Base-by-base conservation (phyloP, 192 early-diverging fungal genomes). In the Phycomyces blakesleeanus region DNA sequence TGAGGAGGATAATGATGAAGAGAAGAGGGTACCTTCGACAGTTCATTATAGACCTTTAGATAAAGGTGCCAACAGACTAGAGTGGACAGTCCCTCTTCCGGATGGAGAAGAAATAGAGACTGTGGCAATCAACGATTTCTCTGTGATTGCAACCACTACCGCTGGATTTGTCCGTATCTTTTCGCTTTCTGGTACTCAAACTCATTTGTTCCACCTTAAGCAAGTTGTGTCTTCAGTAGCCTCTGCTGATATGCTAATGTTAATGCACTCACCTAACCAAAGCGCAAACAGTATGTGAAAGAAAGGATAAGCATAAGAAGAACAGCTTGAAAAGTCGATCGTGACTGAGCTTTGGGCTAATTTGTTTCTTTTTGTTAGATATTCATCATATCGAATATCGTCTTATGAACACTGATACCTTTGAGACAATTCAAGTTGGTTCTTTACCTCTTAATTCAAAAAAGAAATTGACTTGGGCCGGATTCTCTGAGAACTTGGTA, bases 401-500 rank as follows among this genome's bases (percentile, higher is more conserved):
- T 57, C 67, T 93, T 12, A 73, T 89, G 40, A 85, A 92, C 71
- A 76, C 81, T 15, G 79, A 76, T 18, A 65, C 63, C 15, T 50
- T 69, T 42, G 78, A 75, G 27, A 77, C 75, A 18, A 67, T 91
- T 47, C 79, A 80, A 41, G 73, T 76, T 27, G 93, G 83, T 15
- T 9, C 51, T 2, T 66, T 96, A 10, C 88, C 91, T 1, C 63
- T 95, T 10, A 77, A 88, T 1, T 81, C 81, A 6, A 66, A 76
- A 3, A 72, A 81, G 34, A 78, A 78, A 40, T 61, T 97, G 16
- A 71, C 68, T 15, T 98, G 96, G 96, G 66, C 83, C 5, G 94
- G 93, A 5, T 95, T 97, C 66, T 90, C 92, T 18, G 89, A 93
- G 52, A 76, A 80, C 15, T 85, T 84, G 25, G 87, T 86, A 70